Evolutionary conservation across 208 protist genomes (phyloP), one percentile per base, ranked within the genome.

Genomic region (Trypanosoma lewisi): DNA sequence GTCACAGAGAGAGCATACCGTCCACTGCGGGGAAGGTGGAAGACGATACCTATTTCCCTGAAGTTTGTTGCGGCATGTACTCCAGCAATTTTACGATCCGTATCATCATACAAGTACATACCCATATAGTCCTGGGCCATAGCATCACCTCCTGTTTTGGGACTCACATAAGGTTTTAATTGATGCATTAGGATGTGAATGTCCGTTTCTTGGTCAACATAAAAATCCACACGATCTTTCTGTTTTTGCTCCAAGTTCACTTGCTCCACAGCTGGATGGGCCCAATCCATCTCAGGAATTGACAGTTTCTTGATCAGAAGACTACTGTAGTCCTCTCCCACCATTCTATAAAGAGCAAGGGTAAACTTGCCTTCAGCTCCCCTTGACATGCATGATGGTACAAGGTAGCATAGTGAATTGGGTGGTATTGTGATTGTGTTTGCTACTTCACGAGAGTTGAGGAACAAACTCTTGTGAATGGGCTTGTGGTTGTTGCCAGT

Each of bases 401-500:
- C 70, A 51, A 77, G 56, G 49, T 77, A 77, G 57, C 70, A 77
- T 14, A 72, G 37, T 8, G 70, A 77, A 31, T 67, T 62, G 6
- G 70, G 37, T 12, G 70, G 70, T 25, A 77, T 60, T 14, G 57
- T 67, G 19, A 77, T 11, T 16, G 33, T 11, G 23, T 58, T 64
- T 7, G 70, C 28, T 19, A 77, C 64, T 48, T 77, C 70, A 58
- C 70, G 63, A 41, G 63, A 68, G 63, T 77, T 70, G 25, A 68
- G 48, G 48, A 77, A 77, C 25, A 77, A 57, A 41, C 70, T 72
- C 36, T 67, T 65, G 65, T 61, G 48, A 50, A 71, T 47, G 8
- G 45, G 12, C 30, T 72, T 58, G 65, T 77, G 70, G 56, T 77
- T 77, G 56, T 77, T 77, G 3, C 70, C 65, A 17, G 70, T 77